Evolutionary conservation across 2,329 filamentous ascomycete species (phyloP), one percentile per base, ranked within the genome.

Genomic region (Stagonosporopsis tanaceti): DNA sequence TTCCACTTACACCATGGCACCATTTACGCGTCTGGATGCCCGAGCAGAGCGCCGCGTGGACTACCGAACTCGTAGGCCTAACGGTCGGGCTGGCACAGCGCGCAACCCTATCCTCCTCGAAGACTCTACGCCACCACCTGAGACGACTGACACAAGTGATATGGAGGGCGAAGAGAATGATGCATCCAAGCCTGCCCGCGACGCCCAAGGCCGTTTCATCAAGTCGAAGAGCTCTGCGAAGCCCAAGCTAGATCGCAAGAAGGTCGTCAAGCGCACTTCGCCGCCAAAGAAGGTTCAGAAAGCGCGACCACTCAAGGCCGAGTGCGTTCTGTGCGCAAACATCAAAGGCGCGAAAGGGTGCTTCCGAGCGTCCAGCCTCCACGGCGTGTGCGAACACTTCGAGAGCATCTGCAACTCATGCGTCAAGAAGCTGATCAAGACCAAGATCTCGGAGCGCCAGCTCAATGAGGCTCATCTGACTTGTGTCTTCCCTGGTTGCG

Each of bases 261-360:
- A 60, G 38, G 45, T 44, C 4, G 22, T 15, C 40, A 58, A 52
- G 28, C 24, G 15, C 15, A 20, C 24, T 12, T n/a, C 37, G 9
- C 50, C 17, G 32, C 35, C 51, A 6, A 55, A 62, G 44, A 42
- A 32, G n/a, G 48, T 57, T 35, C 53, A 59, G 54, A 57, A 57
- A n/a, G 20, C 9, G n/a, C 50, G 34, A 12, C 51, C 54, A 12
- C 24, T 37, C 11, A 60, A 59, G 42, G 64, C 50, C 28, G 64
- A 69, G 24, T 71, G 69, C 48, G 20, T 44, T 4, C 58, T 72
- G 25, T 72, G 69, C 39, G 60, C 45, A 6, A 37, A 28, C 3
- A 35, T 40, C 4, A 65, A 65, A 42, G 15, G 3, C 40, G 58
- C 55, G 1, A n/a, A 46, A 4, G 59, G 44, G 11, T 45, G 22